Conservation (phyloP, 192 early-diverging fungal species). For the Diversispora eburnea region DNA sequence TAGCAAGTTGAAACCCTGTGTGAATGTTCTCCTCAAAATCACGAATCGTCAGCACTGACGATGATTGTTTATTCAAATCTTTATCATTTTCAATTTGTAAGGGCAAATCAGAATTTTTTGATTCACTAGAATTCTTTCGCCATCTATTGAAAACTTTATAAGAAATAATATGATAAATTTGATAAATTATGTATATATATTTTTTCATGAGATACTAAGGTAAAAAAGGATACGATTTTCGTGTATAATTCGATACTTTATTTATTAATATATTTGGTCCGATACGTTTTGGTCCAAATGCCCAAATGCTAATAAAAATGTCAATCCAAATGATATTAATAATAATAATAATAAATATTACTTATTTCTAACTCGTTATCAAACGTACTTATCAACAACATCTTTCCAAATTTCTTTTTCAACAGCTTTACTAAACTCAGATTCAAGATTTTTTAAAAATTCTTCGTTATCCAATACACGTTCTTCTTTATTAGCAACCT, state of each 20-base stretch:
- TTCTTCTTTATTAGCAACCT: constrained; percentile 12
- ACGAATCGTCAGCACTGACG: constrained; percentile 13
- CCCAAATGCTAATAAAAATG: constrained; percentile 55
- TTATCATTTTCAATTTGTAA: not conserved
- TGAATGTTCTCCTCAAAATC: constrained; percentile 79
- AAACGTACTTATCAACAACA: constrained; percentile 48
- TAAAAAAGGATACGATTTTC: constrained; percentile 35
- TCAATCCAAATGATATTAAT: not conserved
- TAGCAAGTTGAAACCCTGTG: constrained; percentile 92
- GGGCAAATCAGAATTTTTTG: not conserved
- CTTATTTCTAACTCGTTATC: not conserved
- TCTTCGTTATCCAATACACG: constrained; percentile 7
- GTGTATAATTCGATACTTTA: constrained; percentile 50
- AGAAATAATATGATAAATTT: not conserved
- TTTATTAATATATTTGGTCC: constrained; percentile 82
- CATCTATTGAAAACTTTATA: constrained; percentile 5
- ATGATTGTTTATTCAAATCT: not conserved
- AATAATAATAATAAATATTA: not conserved
- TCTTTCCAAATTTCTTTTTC: constrained; percentile 43
- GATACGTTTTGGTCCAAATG: constrained; percentile 77
- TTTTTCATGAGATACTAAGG: too few species aligned
- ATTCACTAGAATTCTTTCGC: not conserved
- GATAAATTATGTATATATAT: not conserved
- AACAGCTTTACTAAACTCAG: constrained; percentile 25
- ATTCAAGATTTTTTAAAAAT: constrained; percentile 13